phyloP scores from a whole-genome alignment of 768 basidiomycete species.

The Trametes gibbosa region DNA sequence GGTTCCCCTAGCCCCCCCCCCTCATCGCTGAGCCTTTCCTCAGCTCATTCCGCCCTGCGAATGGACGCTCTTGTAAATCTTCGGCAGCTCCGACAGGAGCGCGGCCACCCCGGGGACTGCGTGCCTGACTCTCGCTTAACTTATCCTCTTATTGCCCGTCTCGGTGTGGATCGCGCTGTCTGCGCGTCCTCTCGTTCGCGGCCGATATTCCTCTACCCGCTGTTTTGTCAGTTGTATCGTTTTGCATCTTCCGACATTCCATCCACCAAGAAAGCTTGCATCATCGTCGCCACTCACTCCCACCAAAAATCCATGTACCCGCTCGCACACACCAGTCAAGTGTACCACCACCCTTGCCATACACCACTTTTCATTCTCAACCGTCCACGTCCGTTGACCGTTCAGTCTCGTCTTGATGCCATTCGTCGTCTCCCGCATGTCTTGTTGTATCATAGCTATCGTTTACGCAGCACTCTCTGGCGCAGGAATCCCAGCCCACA shows the following conservation, averaged over 20 bases:
- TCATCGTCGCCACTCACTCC: no score
- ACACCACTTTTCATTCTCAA: neutral
- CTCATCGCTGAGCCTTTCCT: no score
- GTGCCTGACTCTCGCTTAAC: neutral
- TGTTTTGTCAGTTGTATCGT: neutral
- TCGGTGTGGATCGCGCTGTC: neutral
- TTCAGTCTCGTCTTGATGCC: neutral
- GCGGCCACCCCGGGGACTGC: neutral
- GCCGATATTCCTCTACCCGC: neutral
- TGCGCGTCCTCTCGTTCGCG: neutral
- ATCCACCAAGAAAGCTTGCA: neutral
- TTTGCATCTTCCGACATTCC: neutral
- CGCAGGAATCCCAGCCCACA: neutral
- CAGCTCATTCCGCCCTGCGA: no score
- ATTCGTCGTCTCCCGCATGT: neutral
- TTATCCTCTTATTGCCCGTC: neutral
- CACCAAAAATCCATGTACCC: neutral
- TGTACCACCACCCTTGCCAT: neutral
- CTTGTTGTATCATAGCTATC: constrained; percentile 6
- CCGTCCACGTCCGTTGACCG: neutral
- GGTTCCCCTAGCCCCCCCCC: no score
- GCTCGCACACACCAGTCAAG: neutral
- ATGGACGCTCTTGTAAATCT: no score
- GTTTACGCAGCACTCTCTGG: neutral
- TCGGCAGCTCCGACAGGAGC: no score